Evolutionary conservation across 495 filamentous ascomycete species (phyloP), one percentile per base, ranked within the genome.

Genomic region (Cenococcum geophilum): DNA sequence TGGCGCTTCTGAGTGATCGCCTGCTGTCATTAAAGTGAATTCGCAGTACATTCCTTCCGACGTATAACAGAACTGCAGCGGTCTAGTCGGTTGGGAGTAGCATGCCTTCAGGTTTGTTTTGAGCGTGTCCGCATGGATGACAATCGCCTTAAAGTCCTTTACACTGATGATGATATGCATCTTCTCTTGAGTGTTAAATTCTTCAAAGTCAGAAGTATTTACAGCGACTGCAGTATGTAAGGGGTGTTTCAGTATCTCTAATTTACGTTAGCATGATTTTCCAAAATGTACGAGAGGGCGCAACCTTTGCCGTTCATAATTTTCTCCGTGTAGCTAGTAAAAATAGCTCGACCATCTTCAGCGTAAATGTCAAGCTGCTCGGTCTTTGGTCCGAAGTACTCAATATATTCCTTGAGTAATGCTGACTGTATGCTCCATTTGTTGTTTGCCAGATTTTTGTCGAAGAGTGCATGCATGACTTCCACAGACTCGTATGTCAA

Each of bases 251-350:
- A 98, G 79, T 34, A 95, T 83, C 66, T 96, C 91, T 92, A 51
- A 14, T 36, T 14, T 37, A 21, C 22, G 22, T 27, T 32, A 60
- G 20, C 42, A n/a, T 42, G 40, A 1, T 53, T 23, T 6, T 51
- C 8, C 0, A 25, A 36, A 6, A 47, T 5, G 9, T 18, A 56
- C 74, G 10, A 34, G 40, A 32, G 20, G 21, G 49, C 1, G 8
- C 27, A 74, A 89, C 89, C 88, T 78, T 89, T 93, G 11, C 89
- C 90, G 59, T 87, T 86, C 55, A 81, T 82, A 40, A 92, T 82
- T 72, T 93, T 96, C 67, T 96, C 93, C 0, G 92, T 97, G 68
- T 92, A 97, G 72, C 92, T 97, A 1, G 90, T 97, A 66, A 98
- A 95, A 50, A 88, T 85, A 0, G 79, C 82, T 60, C 82, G 81